Base-by-base conservation (phyloP, 2,329 filamentous ascomycete genomes). In the Trichothecium roseum region DNA sequence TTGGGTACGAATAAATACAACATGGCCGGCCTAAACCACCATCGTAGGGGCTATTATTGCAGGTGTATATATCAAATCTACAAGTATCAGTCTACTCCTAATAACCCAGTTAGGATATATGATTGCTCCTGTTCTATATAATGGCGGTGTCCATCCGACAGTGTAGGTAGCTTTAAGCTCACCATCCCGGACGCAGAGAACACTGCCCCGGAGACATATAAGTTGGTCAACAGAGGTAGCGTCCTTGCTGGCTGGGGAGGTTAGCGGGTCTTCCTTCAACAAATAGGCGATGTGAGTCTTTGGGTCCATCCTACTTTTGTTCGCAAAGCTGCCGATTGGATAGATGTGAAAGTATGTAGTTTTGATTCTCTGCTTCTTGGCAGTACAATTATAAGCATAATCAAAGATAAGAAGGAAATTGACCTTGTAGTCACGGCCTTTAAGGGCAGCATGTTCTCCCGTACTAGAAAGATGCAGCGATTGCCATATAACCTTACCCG, bases 351-450 rank as follows among this genome's bases (percentile, higher is more conserved):
- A 10, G 60, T 56, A 4, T 68, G 64, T 42, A 62, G 59, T 3
- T 66, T 67, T 43, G 56, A 73, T 48, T 64, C 72, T 7, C 49
- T 68, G 40, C 50, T 62, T 16, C 56, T 79, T 15, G 66, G 64
- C 1, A 47, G 55, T 20, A 56, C 59, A 6, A 66, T 74, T 40
- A 46, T 58, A 33, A 40, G 41, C 8, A 47, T 50, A 2, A 40
- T 43, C 3, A 34, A 51, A 15, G 41, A 46, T 9, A 44, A 45
- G 7, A 40, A 44, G 3, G 43, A 40, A 2, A 34, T 66, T 5
- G 57, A 64, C 34, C 46, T 52, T 34, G 50, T 49, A 24, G 48
- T 65, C 17, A 37, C 36, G 2, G 42, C 35, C 3, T 65, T 55
- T 34, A 63, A 68, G 43, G 44, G 50, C 28, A 47, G 45, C 8